Evolutionary conservation across 164 flowering plant species (phyloP).

Genomic region (Piper betle): DNA sequence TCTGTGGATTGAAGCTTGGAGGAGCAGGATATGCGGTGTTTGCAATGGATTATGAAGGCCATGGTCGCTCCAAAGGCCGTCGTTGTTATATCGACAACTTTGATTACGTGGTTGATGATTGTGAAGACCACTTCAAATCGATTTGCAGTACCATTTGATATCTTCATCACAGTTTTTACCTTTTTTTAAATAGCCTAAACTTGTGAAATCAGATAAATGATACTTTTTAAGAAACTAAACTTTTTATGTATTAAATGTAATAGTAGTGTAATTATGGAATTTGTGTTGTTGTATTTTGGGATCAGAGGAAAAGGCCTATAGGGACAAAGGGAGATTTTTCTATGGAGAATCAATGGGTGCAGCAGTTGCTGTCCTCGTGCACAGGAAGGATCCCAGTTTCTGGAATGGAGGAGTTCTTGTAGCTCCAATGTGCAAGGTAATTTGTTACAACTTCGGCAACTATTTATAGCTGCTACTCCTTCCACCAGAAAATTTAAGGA

Average conservation of each 20-base stretch:
- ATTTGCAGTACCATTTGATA: slow-evolving; percentile 41
- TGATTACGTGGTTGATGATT: slow-evolving; percentile 66
- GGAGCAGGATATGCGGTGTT: slow-evolving; percentile 64
- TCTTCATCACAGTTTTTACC: background rate
- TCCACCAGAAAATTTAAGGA: background rate
- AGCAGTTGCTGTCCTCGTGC: slow-evolving; percentile 11
- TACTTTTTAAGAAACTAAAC: no score
- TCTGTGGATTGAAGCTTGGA: slow-evolving; percentile 58
- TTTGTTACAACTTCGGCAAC: background rate
- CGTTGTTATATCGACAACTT: slow-evolving; percentile 94
- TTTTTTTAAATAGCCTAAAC: background rate
- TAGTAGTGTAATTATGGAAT: no score
- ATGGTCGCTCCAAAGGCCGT: slow-evolving; percentile 76
- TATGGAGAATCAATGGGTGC: slow-evolving; percentile 24
- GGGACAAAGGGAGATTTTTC: slow-evolving; percentile 10
- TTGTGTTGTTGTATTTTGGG: no score
- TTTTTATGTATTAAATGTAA: no score
- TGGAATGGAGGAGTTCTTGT: slow-evolving; percentile 22
- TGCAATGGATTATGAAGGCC: slow-evolving; percentile 93
- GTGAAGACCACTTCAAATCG: slow-evolving; percentile 57
- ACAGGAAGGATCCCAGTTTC: slow-evolving; percentile 11
- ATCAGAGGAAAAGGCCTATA: slow-evolving; percentile 10
- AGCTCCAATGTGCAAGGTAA: slow-evolving; percentile 21
- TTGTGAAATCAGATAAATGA: no score
- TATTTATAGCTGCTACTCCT: background rate